Evolutionary conservation across 345 rosid species (phyloP).

Genomic region (Gossypium anomalum): DNA sequence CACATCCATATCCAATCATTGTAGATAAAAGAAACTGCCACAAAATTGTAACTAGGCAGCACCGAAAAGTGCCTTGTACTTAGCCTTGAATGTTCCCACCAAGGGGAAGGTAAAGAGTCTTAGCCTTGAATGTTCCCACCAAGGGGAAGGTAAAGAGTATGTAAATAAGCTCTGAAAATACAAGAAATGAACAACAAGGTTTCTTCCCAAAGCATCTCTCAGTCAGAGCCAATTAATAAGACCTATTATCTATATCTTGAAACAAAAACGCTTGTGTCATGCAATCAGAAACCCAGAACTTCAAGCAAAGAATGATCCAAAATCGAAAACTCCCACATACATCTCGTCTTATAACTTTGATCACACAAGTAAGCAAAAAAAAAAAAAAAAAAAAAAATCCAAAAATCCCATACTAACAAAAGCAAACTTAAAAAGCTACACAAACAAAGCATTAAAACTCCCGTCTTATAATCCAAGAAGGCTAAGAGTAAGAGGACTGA

Average conservation of each 20-base stretch:
- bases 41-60: slow-evolving; percentile 10
- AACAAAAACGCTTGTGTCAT: slow-evolving; percentile 9
- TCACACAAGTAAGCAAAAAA: slow-evolving; percentile 37
- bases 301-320: slow-evolving; percentile 38
- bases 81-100: slow-evolving; percentile 33
- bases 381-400: background rate
- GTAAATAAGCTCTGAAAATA: slow-evolving; percentile 33
- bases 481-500: background rate
- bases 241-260: slow-evolving; percentile 29
- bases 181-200: slow-evolving; percentile 30
- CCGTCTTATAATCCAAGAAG: background rate
- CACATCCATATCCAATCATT: background rate
- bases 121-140: slow-evolving; percentile 33
- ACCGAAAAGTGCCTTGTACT: slow-evolving; percentile 26
- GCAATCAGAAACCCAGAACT: slow-evolving; percentile 22
- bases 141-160: slow-evolving; percentile 6
- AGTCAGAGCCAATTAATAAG: slow-evolving; percentile 21
- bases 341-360: slow-evolving; percentile 26
- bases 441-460: background rate
- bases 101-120: slow-evolving; percentile 10
- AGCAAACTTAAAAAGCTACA: slow-evolving; percentile 16
- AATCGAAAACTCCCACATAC: slow-evolving; percentile 12
- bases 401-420: slow-evolving; percentile 23
- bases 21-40: background rate
- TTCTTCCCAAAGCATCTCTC: slow-evolving; percentile 31